Evolutionary conservation across 306 rosid genomes (phyloP), one percentile per base, ranked within the genome.

Genomic region (Medicago lupulina): DNA sequence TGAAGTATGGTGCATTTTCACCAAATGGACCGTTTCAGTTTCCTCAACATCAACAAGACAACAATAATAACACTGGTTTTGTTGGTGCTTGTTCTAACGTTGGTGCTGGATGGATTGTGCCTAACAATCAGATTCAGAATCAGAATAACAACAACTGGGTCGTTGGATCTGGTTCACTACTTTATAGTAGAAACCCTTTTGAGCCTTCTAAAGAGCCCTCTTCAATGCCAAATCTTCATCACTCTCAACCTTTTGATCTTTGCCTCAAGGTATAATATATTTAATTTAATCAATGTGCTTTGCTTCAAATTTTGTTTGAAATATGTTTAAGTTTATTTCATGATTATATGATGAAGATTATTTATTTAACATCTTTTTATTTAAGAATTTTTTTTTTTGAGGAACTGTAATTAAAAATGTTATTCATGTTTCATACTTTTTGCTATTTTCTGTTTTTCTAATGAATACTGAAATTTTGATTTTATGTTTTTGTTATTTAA

Each of bases 141-240:
- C 80, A 49, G 38, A 34, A 34, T 25, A 18, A 70, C 16, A 43
- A 78, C 4, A 67, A n/a, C n/a, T n/a, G 43, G 72, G 54, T 81
- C 74, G 79, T 70, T 21, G 85, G 81, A 39, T 49, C 73, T 21
- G 87, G 86, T 2, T 28, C 73, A 38, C 54, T 68, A 75, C 76
- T 34, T 73, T 46, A 39, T 79, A 16, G 38, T 46, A 87, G 84
- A 43, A 77, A 62, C 74, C 81, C 75, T 38, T 53, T 67, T 39
- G 96, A 88, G 88, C 79, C 78, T 85, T 88, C 96, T 39, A 85
- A 63, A 83, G 97, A 91, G 87, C 96, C 89, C 97, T 84, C 97
- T 93, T 91, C 98, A 84, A 84, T 82, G 19, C 97, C 95, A 92
- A 92, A 90, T 60, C 49, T 74, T 15, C 81, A 67, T 53, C 81